phyloP scores from a whole-genome alignment of 176 grass and related monocot genomes.

The Cenchrus americanus region DNA sequence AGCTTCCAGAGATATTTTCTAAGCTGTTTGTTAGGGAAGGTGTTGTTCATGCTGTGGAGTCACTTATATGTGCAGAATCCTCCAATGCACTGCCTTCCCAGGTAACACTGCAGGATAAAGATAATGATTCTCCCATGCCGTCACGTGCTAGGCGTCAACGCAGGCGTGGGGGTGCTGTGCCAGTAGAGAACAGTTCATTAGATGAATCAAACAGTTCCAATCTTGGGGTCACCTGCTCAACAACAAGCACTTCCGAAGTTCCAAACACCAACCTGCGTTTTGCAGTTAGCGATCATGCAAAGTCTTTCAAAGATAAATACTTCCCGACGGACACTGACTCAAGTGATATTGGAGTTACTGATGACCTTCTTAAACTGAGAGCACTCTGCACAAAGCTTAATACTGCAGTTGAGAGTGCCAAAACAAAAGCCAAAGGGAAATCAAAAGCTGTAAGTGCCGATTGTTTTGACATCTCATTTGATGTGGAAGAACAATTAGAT shows the following conservation, averaged over 20 bases:
- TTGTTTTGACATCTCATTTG: constrained; percentile 68
- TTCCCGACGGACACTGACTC: constrained; percentile 66
- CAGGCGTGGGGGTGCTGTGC: constrained; percentile 48
- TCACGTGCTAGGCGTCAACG: constrained; percentile 76
- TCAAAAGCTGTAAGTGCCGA: constrained; percentile 53
- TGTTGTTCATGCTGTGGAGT: constrained; percentile 87
- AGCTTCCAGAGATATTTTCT: constrained; percentile 79
- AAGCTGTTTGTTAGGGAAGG: constrained; percentile 97
- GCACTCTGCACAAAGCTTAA: constrained; percentile 73
- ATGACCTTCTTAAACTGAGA: constrained; percentile 75
- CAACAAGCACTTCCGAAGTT: constrained; percentile 41
- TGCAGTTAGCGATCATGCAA: constrained; percentile 69
- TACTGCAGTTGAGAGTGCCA: constrained; percentile 55
- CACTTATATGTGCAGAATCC: constrained; percentile 63
- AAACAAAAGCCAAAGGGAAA: constrained; percentile 81
- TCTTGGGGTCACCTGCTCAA: constrained; percentile 36
- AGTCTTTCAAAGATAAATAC: constrained; percentile 75
- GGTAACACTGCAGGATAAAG: constrained; percentile 41
- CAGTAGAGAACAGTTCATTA: constrained; percentile 48
- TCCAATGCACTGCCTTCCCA: constrained; percentile 55
- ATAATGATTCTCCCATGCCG: constrained; percentile 47
- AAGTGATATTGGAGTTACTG: constrained; percentile 66
- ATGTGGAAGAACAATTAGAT: constrained; percentile 67
- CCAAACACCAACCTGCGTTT: constrained; percentile 64
- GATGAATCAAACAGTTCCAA: constrained; percentile 61